A percentile compares a stretch with the other conserved stretches of the same genome.
Evolutionary conservation across 331 rosid genomes (phyloP).

Genomic region (Cydonia oblonga): DNA sequence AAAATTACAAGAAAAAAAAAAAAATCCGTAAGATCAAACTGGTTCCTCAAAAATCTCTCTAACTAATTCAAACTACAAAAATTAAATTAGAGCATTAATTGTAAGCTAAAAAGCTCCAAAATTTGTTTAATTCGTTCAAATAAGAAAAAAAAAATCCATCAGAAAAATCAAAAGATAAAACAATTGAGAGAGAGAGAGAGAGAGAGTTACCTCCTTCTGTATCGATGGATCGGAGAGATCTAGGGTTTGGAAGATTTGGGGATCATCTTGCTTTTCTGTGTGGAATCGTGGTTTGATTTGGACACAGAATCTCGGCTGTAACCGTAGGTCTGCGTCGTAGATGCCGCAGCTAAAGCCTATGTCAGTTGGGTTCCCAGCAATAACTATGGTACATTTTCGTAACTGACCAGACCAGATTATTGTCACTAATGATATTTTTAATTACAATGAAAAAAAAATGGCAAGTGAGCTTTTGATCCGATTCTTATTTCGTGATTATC

Average conservation of each 20-base stretch:
- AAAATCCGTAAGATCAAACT: not conserved
- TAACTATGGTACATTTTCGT: not conserved
- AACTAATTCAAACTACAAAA: not conserved
- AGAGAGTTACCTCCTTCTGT: not conserved
- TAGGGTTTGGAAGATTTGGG: not conserved
- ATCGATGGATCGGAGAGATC: not conserved
- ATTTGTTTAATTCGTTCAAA: not conserved
- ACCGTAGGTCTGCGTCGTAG: too few species aligned
- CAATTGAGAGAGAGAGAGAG: not conserved
- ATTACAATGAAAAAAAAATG: too few species aligned
- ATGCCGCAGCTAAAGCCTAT: too few species aligned
- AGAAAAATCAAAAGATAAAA: not conserved
- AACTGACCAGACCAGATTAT: too few species aligned
- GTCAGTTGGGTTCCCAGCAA: too few species aligned
- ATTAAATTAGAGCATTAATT: not conserved
- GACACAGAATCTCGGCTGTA: not conserved
- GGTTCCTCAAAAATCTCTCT: too few species aligned
- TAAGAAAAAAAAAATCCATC: not conserved
- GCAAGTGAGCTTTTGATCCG: too few species aligned
- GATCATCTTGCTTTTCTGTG: not conserved
- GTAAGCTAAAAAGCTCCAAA: not conserved
- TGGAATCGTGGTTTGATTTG: not conserved
- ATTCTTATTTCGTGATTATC: too few species aligned
- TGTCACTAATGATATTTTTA: too few species aligned
- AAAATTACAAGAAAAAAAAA: not conserved